Base-by-base conservation (phyloP, 805 yeast genomes). In the Yarrowia alimentaria region DNA sequence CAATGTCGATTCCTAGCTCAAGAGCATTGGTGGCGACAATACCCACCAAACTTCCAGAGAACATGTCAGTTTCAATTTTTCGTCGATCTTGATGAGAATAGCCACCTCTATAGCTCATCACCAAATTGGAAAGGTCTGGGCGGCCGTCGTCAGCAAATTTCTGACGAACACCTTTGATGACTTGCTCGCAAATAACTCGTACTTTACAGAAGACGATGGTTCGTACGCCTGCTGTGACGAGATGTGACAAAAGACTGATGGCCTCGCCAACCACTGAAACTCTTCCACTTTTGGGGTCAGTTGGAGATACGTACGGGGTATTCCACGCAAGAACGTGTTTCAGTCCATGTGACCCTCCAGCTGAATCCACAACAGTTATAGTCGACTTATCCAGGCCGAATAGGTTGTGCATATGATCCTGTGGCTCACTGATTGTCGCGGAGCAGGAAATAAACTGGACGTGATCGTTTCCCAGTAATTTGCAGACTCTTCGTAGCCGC, bases 81-180 rank as follows among this genome's bases (percentile, higher is more conserved):
- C 99, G 76, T 57, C 99, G 74, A 61, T 91, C 98, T 1, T 76
- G 67, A 1, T 90, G 81, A 3, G 95, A 79, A 61, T 93, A 93
- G 1, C 99, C 99, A 28, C 98, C 99, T 57, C 99, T 71, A 60
- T 93, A 93, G 47, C 95, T 80, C 94, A 88, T 86, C 3, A 90
- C 83, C 70, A 59, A 56, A 71, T 25, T 47, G 8, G 40, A 37
- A 2, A 59, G 30, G n/a, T 55, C 57, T 13, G 48, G 50, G 11
- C 51, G 71, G 24, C 74, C 73, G 37, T 70, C 59, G 20, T 71
- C 72, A 26, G 71, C 67, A 25, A 81, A 69, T 13, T 72, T 64
- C n/a, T 68, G 71, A 48, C 95, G 67, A 0, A 90, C 83, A 51
- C 87, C 91, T 57, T 87, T 85, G 85, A 91, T 86, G 37, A 93